Conservation (phyloP, 2,329 filamentous ascomycete species). For the Pestalotiopsis sp. region DNA sequence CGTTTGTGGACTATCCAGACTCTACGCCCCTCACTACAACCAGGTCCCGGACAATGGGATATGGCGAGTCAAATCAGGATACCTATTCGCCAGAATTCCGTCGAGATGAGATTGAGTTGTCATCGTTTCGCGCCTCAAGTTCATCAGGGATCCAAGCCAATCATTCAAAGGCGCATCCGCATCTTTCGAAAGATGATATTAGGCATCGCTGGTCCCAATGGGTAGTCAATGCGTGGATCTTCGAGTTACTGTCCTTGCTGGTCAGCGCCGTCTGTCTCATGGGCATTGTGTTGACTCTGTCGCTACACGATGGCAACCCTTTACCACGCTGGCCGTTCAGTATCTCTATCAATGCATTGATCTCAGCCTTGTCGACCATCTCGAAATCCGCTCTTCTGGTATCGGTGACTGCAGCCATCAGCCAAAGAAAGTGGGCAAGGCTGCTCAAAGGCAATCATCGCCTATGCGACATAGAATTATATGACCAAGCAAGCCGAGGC, state of each 20-base stretch:
- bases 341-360: not conserved
- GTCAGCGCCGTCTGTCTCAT: not conserved
- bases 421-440: not conserved
- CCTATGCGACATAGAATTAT: not conserved
- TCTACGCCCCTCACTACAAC: not conserved
- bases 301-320: not conserved
- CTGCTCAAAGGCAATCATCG: not conserved
- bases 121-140: not conserved
- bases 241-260: not conserved
- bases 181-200: not conserved
- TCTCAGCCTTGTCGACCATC: not conserved
- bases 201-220: not conserved
- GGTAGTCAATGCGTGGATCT: not conserved
- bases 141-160: not conserved
- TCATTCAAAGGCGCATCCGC: not conserved
- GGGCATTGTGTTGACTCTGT: not conserved
- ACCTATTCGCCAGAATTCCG: not conserved
- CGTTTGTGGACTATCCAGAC: not conserved
- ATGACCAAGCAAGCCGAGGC: slow-evolving; percentile 1
- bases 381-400: not conserved
- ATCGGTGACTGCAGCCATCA: not conserved
- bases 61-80: not conserved
- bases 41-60: not conserved
- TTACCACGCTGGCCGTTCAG: not conserved
- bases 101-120: not conserved